Percentiles rank a stretch among this genome's conserved stretches.
These are phyloP conservation scores for Panicum hallii DNA, from an alignment of 202 grass and related monocot species.

Conservation along the genomic window DNA sequence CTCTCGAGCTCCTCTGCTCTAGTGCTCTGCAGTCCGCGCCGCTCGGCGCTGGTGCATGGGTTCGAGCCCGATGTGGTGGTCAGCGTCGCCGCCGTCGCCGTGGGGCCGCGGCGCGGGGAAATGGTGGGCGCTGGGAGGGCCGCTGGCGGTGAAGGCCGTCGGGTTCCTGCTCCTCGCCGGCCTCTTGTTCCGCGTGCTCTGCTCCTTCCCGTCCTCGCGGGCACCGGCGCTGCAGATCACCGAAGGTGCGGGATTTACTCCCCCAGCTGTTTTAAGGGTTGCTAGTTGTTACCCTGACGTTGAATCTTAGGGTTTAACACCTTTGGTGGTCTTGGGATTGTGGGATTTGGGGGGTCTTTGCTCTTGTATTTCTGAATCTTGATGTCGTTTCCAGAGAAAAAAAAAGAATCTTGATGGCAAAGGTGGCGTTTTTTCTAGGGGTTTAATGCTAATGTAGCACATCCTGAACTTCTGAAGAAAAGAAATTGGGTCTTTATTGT, in stretches of 20 bases:
- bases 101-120: slow-evolving; percentile 25
- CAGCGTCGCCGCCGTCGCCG: slow-evolving; percentile 15
- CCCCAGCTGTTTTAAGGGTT: not conserved
- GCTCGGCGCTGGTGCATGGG: slow-evolving; percentile 37
- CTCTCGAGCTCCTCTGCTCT: not conserved
- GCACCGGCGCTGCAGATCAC: slow-evolving; percentile 10
- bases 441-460: not conserved
- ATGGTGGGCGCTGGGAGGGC: slow-evolving; percentile 40
- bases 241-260: slow-evolving; percentile 53
- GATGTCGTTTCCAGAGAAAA: no score
- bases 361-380: not conserved
- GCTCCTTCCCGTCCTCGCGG: slow-evolving; percentile 48
- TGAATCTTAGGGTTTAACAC: slow-evolving; percentile 22
- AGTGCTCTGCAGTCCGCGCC: not conserved
- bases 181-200: slow-evolving; percentile 69
- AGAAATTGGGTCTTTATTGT: not conserved
- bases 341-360: not conserved
- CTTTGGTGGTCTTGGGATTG: not conserved
- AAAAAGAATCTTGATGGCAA: not conserved
- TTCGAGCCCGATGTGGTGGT: slow-evolving; percentile 44
- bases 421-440: not conserved
- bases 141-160: slow-evolving; percentile 50
- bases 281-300: slow-evolving; percentile 4
- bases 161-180: slow-evolving; percentile 61
- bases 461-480: not conserved